Conservation (phyloP, 495 filamentous ascomycete species). For the Penicillium nucicola region DNA sequence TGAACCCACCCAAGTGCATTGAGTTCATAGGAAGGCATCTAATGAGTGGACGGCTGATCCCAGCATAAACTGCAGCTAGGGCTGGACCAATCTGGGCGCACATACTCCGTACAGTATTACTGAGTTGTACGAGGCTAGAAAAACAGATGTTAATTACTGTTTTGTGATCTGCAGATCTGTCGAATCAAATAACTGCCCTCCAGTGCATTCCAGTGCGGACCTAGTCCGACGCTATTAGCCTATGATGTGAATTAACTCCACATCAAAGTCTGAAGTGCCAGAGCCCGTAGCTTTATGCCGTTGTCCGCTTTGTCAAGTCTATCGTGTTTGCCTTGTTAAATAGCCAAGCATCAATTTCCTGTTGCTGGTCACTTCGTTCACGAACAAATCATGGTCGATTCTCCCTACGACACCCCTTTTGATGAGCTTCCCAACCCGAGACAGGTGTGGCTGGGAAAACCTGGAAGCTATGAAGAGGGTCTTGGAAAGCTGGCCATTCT, state of each 20-base stretch:
- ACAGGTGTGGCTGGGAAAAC: constrained; percentile 41
- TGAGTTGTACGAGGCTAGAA: not conserved
- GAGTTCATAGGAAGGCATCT: not conserved
- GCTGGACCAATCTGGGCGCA: not conserved
- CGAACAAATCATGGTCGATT: constrained; percentile 13
- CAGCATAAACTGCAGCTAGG: not conserved
- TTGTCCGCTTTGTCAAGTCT: too few relatives aligned
- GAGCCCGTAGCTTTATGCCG: too few relatives aligned
- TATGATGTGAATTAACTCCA: not conserved
- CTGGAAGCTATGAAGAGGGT: constrained; percentile 41
- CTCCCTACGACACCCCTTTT: constrained; percentile 32
- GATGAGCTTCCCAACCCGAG: constrained; percentile 41
- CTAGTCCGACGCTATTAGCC: not conserved
- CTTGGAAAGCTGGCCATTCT: constrained; percentile 41
- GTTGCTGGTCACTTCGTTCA: not conserved
- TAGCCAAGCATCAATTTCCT: too few relatives aligned
- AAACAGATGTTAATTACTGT: not conserved
- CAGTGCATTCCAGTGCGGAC: not conserved
- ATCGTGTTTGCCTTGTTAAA: not conserved
- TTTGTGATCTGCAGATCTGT: not conserved
- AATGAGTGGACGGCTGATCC: constrained; percentile 7
- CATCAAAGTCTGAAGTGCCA: not conserved
- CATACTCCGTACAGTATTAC: not conserved
- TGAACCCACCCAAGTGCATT: constrained; percentile 3
- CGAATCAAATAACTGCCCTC: not conserved